Evolutionary conservation across 2,329 filamentous ascomycete species (phyloP).

Genomic region (Delphinella strobiligena): DNA sequence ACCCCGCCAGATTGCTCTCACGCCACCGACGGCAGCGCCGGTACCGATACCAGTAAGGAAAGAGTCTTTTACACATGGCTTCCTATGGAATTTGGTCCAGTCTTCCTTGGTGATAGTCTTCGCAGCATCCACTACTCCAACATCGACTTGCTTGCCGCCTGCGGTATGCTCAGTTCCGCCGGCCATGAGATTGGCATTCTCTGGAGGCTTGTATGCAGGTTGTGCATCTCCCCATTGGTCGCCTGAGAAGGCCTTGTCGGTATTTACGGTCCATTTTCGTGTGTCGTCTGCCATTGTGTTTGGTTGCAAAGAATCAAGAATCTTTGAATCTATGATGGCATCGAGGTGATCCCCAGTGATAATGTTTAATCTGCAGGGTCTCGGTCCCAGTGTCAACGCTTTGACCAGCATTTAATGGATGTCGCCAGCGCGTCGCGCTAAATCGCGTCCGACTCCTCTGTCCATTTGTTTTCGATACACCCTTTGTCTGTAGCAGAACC

Average conservation of each 20-base stretch:
- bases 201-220: conserved; percentile 19
- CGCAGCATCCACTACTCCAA: conserved; percentile 43
- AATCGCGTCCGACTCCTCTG: neutral
- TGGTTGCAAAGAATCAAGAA: neutral
- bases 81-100: conserved; percentile 60
- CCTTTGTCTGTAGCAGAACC: too few relatives aligned
- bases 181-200: conserved; percentile 43
- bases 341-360: too few relatives aligned
- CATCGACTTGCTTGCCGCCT: conserved; percentile 51
- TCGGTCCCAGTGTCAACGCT: too few relatives aligned
- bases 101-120: conserved; percentile 56
- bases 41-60: conserved; percentile 71
- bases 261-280: conserved; percentile 17
- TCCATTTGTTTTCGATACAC: neutral
- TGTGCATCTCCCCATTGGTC: conserved; percentile 21
- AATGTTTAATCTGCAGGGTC: neutral
- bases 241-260: conserved; percentile 20
- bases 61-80: conserved; percentile 74
- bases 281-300: conserved; percentile 34
- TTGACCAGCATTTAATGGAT: too few relatives aligned
- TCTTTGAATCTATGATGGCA: too few relatives aligned
- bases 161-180: conserved; percentile 47
- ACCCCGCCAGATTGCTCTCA: conserved; percentile 68
- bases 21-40: conserved; percentile 62
- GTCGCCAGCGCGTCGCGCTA: neutral